A percentile compares a stretch with the other conserved stretches of the same genome.
phyloP scores from a whole-genome alignment of 352 stramenopile species.

The Pythium periplocum region DNA sequence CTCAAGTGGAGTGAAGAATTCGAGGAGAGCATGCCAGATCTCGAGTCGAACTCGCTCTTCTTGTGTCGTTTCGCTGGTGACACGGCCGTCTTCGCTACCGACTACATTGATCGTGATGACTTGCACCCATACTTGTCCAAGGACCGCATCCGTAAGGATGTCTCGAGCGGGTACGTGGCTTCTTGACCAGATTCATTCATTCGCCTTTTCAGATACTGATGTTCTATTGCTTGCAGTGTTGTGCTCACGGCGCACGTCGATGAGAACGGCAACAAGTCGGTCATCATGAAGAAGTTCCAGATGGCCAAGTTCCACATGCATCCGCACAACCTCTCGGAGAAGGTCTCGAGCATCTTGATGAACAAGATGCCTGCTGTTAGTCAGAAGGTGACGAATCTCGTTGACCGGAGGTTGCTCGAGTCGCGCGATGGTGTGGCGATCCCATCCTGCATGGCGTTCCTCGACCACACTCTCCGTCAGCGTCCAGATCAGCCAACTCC shows the following conservation, averaged over 20 bases:
- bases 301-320: constrained; percentile 83
- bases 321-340: constrained; percentile 59
- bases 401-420: background rate
- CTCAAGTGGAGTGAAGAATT: constrained; percentile 55
- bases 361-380: constrained; percentile 51
- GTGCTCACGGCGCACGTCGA: constrained; percentile 61
- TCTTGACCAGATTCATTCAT: constrained; percentile 1
- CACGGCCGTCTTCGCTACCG: constrained; percentile 52
- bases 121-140: constrained; percentile 65
- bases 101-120: constrained; percentile 79
- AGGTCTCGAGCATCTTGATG: constrained; percentile 57
- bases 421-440: background rate
- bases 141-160: constrained; percentile 73
- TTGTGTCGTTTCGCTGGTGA: constrained; percentile 61
- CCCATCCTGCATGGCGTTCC: too few species aligned
- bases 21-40: constrained; percentile 42
- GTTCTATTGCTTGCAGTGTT: constrained; percentile 23
- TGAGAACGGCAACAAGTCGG: constrained; percentile 51
- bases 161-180: constrained; percentile 44
- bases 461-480: too few species aligned
- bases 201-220: constrained; percentile 2
- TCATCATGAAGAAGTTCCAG: constrained; percentile 77
- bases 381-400: constrained; percentile 48
- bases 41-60: constrained; percentile 72
- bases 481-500: too few species aligned